These are phyloP conservation scores for Artemisia princeps DNA, from an alignment of 140 eudicot genomes.

Conservation along the genomic window DNA sequence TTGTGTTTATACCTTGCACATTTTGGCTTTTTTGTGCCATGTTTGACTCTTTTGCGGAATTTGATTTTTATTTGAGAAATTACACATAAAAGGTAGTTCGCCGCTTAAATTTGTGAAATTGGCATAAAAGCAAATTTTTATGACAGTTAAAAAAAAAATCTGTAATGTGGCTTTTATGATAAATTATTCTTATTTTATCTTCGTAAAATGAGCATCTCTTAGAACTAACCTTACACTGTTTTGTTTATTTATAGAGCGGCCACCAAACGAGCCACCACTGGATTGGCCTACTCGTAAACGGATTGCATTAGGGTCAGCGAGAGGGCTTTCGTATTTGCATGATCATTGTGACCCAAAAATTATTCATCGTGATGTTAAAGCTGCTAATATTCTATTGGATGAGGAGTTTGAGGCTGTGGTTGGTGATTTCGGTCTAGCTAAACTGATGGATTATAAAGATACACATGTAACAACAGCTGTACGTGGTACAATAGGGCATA, in stretches of 20 bases:
- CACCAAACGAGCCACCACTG: constrained; percentile 63
- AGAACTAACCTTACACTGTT: neutral
- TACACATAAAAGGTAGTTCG: no score
- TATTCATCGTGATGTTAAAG: constrained; percentile 77
- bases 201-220: neutral
- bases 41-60: no score
- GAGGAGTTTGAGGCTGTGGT: constrained; percentile 82
- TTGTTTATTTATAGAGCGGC: constrained; percentile 43
- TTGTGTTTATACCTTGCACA: no score
- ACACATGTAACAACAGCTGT: constrained; percentile 81
- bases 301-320: constrained; percentile 75
- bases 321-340: constrained; percentile 74
- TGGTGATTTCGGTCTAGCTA: constrained; percentile 76
- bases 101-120: no score
- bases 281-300: constrained; percentile 69
- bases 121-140: no score
- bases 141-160: no score
- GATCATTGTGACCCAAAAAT: constrained; percentile 85
- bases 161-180: no score
- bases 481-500: constrained; percentile 73
- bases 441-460: constrained; percentile 75
- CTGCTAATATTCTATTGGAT: constrained; percentile 66
- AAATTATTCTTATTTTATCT: neutral
- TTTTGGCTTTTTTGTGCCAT: no score
- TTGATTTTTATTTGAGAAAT: no score